phyloP scores from a whole-genome alignment of 306 rosid genomes.

The Acmispon strigosus region DNA sequence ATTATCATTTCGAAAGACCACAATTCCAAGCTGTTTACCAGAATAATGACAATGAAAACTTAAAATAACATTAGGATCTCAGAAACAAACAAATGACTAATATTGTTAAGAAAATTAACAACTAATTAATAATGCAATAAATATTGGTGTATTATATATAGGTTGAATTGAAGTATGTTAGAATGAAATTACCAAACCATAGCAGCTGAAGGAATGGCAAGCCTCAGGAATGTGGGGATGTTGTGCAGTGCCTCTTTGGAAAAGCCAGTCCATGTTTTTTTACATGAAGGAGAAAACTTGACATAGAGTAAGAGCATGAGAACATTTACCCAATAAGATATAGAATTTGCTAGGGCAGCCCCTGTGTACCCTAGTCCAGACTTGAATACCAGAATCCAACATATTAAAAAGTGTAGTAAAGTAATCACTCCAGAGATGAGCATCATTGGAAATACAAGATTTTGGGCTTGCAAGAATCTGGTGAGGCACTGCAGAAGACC shows the following conservation, averaged over 20 bases:
- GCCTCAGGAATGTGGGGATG: conserved; percentile 34
- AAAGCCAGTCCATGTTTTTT: conserved; percentile 52
- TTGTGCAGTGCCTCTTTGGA: conserved; percentile 44
- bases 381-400: conserved; percentile 52
- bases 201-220: conserved; percentile 66
- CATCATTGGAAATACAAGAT: conserved; percentile 58
- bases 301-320: conserved; percentile 38
- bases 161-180: neutral
- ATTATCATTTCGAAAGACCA: conserved; percentile 64
- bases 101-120: neutral
- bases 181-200: conserved; percentile 61
- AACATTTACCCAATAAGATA: conserved; percentile 61
- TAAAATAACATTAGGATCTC: neutral
- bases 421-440: conserved; percentile 33
- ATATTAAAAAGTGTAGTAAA: conserved; percentile 33
- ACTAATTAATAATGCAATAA: too few species aligned
- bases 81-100: too few species aligned
- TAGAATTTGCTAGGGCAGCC: conserved; percentile 49
- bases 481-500: conserved; percentile 52
- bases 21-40: conserved; percentile 55
- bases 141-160: too few species aligned
- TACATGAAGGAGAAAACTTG: conserved; percentile 52
- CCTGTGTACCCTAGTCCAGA: conserved; percentile 53
- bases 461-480: conserved; percentile 59
- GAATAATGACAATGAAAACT: neutral